Conservation (phyloP, 225 moss, liverwort and hornwort genomes). For the Physcomitrellopsis africana region DNA sequence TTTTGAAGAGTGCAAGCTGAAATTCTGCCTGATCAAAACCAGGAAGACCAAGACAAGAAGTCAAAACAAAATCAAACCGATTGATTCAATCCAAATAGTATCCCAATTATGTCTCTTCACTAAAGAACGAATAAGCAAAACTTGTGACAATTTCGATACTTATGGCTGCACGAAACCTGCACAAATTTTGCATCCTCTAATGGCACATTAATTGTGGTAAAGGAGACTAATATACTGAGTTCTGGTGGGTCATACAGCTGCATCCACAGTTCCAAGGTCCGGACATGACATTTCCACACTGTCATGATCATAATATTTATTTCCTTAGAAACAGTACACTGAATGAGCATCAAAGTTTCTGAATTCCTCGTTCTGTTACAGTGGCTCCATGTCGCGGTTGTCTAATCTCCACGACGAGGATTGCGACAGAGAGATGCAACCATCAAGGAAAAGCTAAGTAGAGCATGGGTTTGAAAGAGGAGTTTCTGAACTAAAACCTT, state of each 20-base stretch:
- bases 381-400: too few relatives aligned
- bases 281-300: too few relatives aligned
- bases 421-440: background rate
- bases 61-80: background rate
- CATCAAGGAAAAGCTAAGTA: background rate
- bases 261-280: too few relatives aligned
- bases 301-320: too few relatives aligned
- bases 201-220: background rate
- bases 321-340: too few relatives aligned
- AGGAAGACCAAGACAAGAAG: background rate
- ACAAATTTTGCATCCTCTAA: background rate
- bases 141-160: background rate
- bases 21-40: slow-evolving; percentile 65
- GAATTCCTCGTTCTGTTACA: too few relatives aligned
- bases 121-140: background rate
- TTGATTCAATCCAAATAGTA: background rate
- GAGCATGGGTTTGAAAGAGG: background rate
- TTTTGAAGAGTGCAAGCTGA: slow-evolving; percentile 81
- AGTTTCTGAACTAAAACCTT: slow-evolving; percentile 48
- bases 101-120: background rate
- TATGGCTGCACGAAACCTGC: background rate
- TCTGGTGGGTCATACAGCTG: background rate
- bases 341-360: too few relatives aligned
- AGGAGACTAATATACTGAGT: background rate
- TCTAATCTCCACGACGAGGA: background rate